phyloP scores from a whole-genome alignment of 768 basidiomycete species.

The Naganishia onofrii region DNA sequence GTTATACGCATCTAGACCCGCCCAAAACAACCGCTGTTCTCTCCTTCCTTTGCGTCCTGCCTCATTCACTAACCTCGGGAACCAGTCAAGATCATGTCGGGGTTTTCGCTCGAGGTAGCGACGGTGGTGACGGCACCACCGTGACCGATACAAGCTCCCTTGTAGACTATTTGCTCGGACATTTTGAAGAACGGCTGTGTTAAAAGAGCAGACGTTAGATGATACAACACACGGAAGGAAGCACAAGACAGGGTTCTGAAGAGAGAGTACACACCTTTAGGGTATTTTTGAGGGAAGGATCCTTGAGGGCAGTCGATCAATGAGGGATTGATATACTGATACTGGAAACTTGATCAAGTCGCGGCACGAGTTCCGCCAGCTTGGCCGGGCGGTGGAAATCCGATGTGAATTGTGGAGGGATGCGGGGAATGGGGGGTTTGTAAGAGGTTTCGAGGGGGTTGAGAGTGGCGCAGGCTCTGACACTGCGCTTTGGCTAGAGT shows the following conservation, averaged over 20 bases:
- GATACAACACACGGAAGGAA: slow-evolving; percentile 4
- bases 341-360: slow-evolving; percentile 6
- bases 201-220: slow-evolving; percentile 1
- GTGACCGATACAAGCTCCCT: slow-evolving; percentile 88
- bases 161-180: slow-evolving; percentile 82
- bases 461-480: neutral
- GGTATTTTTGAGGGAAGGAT: slow-evolving; percentile 5
- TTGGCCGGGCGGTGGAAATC: slow-evolving; percentile 5
- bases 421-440: slow-evolving; percentile 17
- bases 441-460: slow-evolving; percentile 2
- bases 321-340: neutral
- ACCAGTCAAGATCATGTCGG: slow-evolving; percentile 97
- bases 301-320: neutral
- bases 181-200: slow-evolving; percentile 53
- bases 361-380: slow-evolving; percentile 1
- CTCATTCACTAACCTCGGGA: slow-evolving; percentile 71
- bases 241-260: neutral
- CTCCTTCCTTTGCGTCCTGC: neutral
- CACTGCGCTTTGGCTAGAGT: neutral
- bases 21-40: neutral
- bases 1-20: neutral
- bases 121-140: slow-evolving; percentile 98
- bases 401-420: slow-evolving; percentile 23
- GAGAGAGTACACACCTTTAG: slow-evolving; percentile 14
- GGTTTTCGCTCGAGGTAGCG: slow-evolving; percentile 96